Evolutionary conservation across 108 stramenopile genomes (phyloP), one percentile per base, ranked within the genome.

Genomic region (Mediolabrus comicus): DNA sequence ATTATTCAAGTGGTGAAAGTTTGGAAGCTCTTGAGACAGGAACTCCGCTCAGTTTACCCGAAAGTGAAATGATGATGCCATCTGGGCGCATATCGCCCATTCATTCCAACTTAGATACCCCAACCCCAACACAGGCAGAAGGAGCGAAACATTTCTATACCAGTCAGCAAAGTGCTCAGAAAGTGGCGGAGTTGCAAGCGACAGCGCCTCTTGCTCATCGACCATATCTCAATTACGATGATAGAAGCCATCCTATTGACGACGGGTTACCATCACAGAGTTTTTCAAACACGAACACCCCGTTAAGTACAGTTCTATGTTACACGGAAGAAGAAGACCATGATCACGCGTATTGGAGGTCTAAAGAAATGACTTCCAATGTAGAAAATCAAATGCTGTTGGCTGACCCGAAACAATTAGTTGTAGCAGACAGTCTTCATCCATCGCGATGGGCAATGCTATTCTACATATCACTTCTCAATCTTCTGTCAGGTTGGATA

Each of bases 401-500:
- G n/a, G n/a, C n/a, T n/a, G n/a, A n/a, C n/a, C n/a, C n/a, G n/a
- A n/a, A n/a, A n/a, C n/a, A n/a, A n/a, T n/a, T n/a, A n/a, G n/a
- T n/a, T n/a, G n/a, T 24, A 9, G n/a, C 19, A 49, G 22, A 24
- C 28, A 66, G 83, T 51, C 83, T 91, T 9, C 88, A 87, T 60
- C 82, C 84, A 75, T 84, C 77, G 35, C 75, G 91, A 22, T 95
- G 94, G 94, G 28, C 87, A 10, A 90, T 95, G 87, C 72, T 95
- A 1, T 54, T 87, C 24, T 95, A 88, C 76, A 86, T 95, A 71
- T 86, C 86, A 7, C 14, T 86, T 7, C 78, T 95, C 51, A 90
- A 91, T 64, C 72, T 95, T 17, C 67, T 94, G 28, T 60, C 74
- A 7, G 77, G 74, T 43, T 79, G 76, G 84, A 90, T 89, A 14